Evolutionary conservation across 257 asterid genomes (phyloP), one percentile per base, ranked within the genome.

Genomic region (Solanum sparsipilum): DNA sequence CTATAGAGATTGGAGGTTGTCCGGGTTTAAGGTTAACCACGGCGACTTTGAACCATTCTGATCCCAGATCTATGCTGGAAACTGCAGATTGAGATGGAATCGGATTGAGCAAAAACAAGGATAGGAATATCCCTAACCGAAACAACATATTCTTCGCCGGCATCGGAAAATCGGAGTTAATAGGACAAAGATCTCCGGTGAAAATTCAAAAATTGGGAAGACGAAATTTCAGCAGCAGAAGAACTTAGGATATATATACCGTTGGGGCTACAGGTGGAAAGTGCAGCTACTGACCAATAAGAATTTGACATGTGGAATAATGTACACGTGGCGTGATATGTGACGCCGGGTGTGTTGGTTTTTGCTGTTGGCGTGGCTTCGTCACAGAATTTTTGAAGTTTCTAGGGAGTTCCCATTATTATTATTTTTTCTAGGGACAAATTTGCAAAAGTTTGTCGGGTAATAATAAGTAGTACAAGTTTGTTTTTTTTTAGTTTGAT

Each of bases 41-140:
- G 89, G 99, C 99, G 83, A 97, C 96, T 89, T 97, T 97, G 82
- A 97, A 68, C 94, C 94, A 97, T 92, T 97, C 99, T 8, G 99
- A 96, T 74, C 99, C 99, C 88, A 97, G 99, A 96, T 97, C 99
- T 95, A 97, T 93, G 91, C 99, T 96, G 11, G 95, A 95, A 12
- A 97, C 99, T 10, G 99, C 99, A 75, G 99, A 94, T 92, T 95
- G 91, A 35, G 96, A 89, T 7, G 78, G 92, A 70, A 89, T 88
- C 3, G 93, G 88, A 60, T 87, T 90, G 13, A 91, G 87, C 34
- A 92, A 81, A 6, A 94, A 79, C 67, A 92, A 39, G 5, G 93
- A 90, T 31, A 94, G 72, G 34, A 92, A 48, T 88, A 94, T 88
- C 85, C 94, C 90, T 63, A 90, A 86, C 39, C 92, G 92, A 87